Conservation (phyloP, 768 basidiomycete species). For the Clitopilus hobsonii region DNA sequence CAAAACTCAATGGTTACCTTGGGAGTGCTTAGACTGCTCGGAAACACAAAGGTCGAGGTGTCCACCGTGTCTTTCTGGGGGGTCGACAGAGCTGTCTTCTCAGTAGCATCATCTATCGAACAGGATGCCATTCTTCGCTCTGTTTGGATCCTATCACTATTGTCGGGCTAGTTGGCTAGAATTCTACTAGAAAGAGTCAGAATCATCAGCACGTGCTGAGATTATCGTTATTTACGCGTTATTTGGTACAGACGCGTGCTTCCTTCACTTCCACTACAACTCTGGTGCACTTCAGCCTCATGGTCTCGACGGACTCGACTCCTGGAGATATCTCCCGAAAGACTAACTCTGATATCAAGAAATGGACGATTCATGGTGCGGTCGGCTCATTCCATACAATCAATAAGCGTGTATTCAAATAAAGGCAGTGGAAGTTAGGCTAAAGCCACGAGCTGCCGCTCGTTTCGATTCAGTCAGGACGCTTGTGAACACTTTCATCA, state of each 20-base stretch:
- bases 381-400: neutral
- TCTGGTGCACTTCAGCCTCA: neutral
- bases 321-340: conserved; percentile 6
- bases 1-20: conserved; percentile 89
- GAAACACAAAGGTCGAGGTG: conserved; percentile 52
- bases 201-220: conserved; percentile 26
- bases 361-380: conserved; percentile 65
- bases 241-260: conserved; percentile 26
- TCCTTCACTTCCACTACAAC: neutral
- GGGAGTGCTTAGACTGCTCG: conserved; percentile 36
- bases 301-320: neutral
- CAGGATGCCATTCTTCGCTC: conserved; percentile 2
- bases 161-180: conserved; percentile 1
- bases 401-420: conserved; percentile 43
- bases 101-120: neutral
- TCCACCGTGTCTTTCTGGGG: conserved; percentile 25
- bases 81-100: neutral
- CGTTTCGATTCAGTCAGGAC: conserved; percentile 73
- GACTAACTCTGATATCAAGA: conserved; percentile 6
- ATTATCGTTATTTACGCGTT: conserved; percentile 43
- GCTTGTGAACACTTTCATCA: conserved; percentile 51
- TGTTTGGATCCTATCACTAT: no score
- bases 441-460: conserved; percentile 61
- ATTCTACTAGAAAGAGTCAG: conserved; percentile 2
- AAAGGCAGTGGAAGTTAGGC: conserved; percentile 75